Evolutionary conservation across 1,284 basidiomycete genomes (phyloP), one percentile per base, ranked within the genome.

Genomic region (Xanthoconium separans): DNA sequence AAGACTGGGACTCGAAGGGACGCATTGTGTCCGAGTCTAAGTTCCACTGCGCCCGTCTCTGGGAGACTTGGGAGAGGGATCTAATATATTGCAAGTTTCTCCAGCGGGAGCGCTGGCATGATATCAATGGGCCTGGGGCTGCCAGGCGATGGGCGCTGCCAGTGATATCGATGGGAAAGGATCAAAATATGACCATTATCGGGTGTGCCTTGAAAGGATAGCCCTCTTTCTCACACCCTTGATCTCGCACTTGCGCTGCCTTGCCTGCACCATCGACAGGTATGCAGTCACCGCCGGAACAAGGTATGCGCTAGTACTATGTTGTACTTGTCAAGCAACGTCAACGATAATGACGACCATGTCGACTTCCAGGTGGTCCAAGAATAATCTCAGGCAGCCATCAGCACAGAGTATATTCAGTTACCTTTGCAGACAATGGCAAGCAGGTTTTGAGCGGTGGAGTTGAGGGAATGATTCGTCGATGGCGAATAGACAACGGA

Each of bases 401-500:
- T 42, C 44, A 18, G 33, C n/a, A 29, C 2, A 1, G 4, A 15
- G 22, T 58, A 39, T 24, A 37, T 11, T 53, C 47, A 1, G 7
- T 59, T n/a, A 10, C 18, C 2, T 57, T 59, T 15, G 7, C n/a
- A 1, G 46, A 44, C 13, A 37, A 51, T 34, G 48, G 51, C 8
- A 30, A 55, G 16, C 20, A 48, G 4, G 13, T 49, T 7, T 10
- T 42, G n/a, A 40, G 44, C 6, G 46, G 51, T 2, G 33, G 24
- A 9, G 6, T 0, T 1, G 27, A 34, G 3, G 39, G 49, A 13
- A 31, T 30, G n/a, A 9, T 59, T 24, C 47, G 48, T 10, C 29
- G 18, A 15, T 61, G 59, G 51, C 31, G 27, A 24, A 49, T 20
- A 4, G 20, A 51, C 8, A 11, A 56, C 3, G 57, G 57, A 27